Base-by-base conservation (phyloP, 2,329 filamentous ascomycete genomes). In the Diaporthe ampelina region DNA sequence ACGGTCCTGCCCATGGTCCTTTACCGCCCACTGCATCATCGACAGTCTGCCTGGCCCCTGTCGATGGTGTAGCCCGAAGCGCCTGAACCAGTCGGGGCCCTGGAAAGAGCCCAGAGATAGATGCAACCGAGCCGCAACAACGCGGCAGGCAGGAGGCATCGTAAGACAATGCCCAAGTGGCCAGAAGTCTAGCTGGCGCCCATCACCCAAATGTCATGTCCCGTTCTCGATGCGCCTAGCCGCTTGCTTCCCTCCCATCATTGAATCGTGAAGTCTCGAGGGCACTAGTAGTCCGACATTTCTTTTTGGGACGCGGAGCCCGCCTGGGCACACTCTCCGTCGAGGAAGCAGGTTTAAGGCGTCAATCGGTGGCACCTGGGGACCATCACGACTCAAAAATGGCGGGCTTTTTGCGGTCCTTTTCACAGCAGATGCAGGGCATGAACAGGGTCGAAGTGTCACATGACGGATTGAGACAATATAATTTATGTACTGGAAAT, bases 401-500 rank as follows among this genome's bases (percentile, higher is more conserved):
- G 40, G 15, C 15, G 13, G n/a, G n/a, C n/a, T n/a, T n/a, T n/a
- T n/a, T n/a, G n/a, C n/a, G n/a, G n/a, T 43, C 40, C 15, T 43
- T 43, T 43, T 17, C 40, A 19, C 40, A 7, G 40, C 40, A 43
- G 4, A 7, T 1, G 26, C 26, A 10, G 48, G n/a, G n/a, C 48
- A 52, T 15, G 15, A 7, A 5, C 17, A 7, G 40, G 15, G 40
- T 7, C 4, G 40, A 43, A 43, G 13, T 1, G 15, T 13, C 3
- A n/a, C 7, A 8, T 5, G 63, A 19, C 15, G n/a, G 40, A 37
- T 7, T 26, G 5, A 9, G 21, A 9, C 48, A 68, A 35, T 37
- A 1, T 54, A 68, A 68, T 40, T 1, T 68, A 40, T 68, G 9
- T 54, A 68, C 63, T 52, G 32, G 63, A 68, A 54, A 50, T 54